Evolutionary conservation across 257 asterid genomes (phyloP).

Genomic region (Salvia hispanica): DNA sequence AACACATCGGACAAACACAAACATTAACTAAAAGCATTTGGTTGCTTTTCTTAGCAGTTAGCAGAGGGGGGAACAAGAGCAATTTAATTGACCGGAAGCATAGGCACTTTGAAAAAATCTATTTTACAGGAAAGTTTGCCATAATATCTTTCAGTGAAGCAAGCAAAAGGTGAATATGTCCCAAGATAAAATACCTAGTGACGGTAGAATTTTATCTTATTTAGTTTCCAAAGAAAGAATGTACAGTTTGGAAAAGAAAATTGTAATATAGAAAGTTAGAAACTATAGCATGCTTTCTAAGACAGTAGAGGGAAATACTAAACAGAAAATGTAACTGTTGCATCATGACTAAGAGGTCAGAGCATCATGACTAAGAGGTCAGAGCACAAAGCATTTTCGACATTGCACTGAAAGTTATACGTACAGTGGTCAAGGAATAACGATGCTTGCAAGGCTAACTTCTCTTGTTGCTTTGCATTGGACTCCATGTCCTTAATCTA

Average conservation of each 20-base stretch:
- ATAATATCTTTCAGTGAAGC: conserved; percentile 1
- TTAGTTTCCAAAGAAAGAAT: background rate
- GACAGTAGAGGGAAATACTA: conserved; percentile 21
- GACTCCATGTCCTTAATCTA: conserved; percentile 90
- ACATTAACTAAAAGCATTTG: background rate
- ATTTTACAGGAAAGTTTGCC: background rate
- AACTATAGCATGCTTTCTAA: conserved; percentile 16
- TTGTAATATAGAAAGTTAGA: conserved; percentile 9
- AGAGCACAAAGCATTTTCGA: background rate
- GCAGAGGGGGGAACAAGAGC: background rate
- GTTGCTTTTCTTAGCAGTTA: background rate
- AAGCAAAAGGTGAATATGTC: background rate
- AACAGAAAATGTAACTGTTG: background rate
- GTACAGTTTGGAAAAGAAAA: background rate
- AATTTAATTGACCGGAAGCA: conserved; percentile 5
- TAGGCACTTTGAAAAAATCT: background rate
- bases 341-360: conserved; percentile 11
- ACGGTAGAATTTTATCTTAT: background rate
- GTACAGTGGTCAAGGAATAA: conserved; percentile 53
- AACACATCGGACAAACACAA: background rate
- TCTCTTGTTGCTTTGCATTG: conserved; percentile 66
- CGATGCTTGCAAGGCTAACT: conserved; percentile 66
- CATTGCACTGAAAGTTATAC: conserved; percentile 35
- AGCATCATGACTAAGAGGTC: conserved; percentile 3
- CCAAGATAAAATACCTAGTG: background rate